Evolutionary conservation across 345 rosid species (phyloP), one percentile per base, ranked within the genome.

Genomic region (Acer saccharum): DNA sequence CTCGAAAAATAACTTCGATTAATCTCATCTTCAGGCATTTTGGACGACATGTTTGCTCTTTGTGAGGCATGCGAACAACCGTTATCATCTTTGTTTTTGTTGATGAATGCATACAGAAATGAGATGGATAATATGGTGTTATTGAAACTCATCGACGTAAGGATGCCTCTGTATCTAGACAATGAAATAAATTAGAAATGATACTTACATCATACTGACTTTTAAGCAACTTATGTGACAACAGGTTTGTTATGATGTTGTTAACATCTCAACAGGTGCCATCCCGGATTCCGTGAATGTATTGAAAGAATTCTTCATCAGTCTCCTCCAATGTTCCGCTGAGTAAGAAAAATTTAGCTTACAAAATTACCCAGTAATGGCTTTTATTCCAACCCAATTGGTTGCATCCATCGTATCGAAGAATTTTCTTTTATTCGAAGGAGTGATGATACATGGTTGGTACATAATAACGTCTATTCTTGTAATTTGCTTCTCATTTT

Each of bases 21-120:
- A 44, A 35, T 63, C 10, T 16, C 4, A 17, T 27, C 8, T 70
- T 66, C 57, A 84, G 87, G 89, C 68, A 80, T 86, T 65, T n/a
- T 84, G 81, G 87, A 86, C 29, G 87, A 86, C 62, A 21, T 71
- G 10, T 78, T 71, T 77, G 87, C 87, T 76, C 84, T 84, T 48
- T 84, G 81, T 32, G 39, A 64, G 70, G 83, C 81, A 18, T 69
- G 81, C 41, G 67, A 78, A 75, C 67, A 80, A 63, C 44, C 89
- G 21, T 52, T 82, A 68, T 84, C 85, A 13, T 77, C 78, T 68
- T 79, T 86, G 71, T 82, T 86, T 21, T 70, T 74, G 65, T 80
- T 86, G 79, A 77, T 80, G 48, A 46, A 74, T 61, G 84, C 73
- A 63, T 82, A 80, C 72, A 66, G 78, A 50, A 76, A 78, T 66